Conservation (phyloP, 2,329 filamentous ascomycete species). For the Dothideomycetes sp. region DNA sequence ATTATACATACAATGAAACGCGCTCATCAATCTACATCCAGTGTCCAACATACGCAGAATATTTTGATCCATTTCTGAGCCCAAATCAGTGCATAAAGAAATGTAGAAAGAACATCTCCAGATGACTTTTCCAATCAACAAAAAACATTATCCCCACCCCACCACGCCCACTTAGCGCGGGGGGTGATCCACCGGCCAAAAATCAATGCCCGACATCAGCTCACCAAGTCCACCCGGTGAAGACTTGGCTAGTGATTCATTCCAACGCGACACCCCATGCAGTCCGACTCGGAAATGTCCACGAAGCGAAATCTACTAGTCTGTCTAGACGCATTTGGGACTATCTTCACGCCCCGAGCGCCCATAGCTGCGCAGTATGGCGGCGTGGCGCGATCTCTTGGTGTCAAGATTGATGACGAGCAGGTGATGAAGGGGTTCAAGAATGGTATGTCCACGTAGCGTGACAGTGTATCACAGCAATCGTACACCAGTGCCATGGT, state of each 20-base stretch:
- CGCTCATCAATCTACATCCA: too few relatives aligned
- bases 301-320: slow-evolving; percentile 39
- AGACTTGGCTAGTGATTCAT: too few relatives aligned
- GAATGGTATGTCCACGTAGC: slow-evolving; percentile 18
- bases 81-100: too few relatives aligned
- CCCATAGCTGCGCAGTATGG: slow-evolving; percentile 45
- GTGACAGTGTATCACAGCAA: background rate
- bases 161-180: too few relatives aligned
- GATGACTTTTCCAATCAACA: too few relatives aligned
- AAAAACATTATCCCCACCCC: too few relatives aligned
- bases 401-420: slow-evolving; percentile 34
- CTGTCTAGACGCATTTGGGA: slow-evolving; percentile 56
- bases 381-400: slow-evolving; percentile 39
- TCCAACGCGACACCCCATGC: background rate
- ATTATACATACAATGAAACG: too few relatives aligned
- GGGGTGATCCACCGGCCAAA: background rate
- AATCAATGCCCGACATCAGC: background rate
- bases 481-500: slow-evolving; percentile 1
- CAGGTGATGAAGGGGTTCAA: slow-evolving; percentile 31
- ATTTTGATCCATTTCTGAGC: too few relatives aligned
- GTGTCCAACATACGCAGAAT: too few relatives aligned
- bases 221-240: background rate
- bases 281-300: background rate
- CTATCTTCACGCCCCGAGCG: slow-evolving; percentile 43
- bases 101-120: too few relatives aligned